A percentile compares a stretch with the other conserved stretches of the same genome.
Evolutionary conservation across 441 rosid species (phyloP).

Genomic region (Pelargonium australe): DNA sequence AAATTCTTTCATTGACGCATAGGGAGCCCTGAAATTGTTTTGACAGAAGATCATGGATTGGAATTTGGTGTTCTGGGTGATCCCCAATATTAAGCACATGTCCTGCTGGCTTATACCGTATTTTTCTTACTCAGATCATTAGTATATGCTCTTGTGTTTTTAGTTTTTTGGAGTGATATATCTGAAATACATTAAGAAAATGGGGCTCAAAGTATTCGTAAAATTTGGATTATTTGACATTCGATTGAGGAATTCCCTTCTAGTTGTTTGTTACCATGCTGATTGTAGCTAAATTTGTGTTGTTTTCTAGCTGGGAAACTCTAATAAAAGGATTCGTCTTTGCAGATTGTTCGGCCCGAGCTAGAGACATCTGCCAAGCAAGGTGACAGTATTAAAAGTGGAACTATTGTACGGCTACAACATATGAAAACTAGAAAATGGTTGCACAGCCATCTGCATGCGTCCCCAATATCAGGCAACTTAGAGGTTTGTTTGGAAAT

Average conservation of each 20-base stretch:
- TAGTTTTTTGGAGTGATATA: too few relatives aligned
- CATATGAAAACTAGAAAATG: slow-evolving; percentile 92
- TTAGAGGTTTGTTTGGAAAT: slow-evolving; percentile 53
- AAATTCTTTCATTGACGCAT: too few relatives aligned
- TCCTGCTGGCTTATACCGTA: too few relatives aligned
- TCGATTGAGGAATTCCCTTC: neutral
- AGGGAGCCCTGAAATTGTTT: too few relatives aligned
- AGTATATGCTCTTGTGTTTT: too few relatives aligned
- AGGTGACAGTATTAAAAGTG: slow-evolving; percentile 63
- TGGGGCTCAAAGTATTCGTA: neutral
- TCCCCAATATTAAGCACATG: too few relatives aligned
- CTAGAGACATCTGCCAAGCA: slow-evolving; percentile 59
- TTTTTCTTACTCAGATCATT: too few relatives aligned
- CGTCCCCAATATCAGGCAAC: slow-evolving; percentile 90
- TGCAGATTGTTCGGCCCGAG: slow-evolving; percentile 70
- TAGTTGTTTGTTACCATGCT: neutral
- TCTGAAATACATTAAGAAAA: too few relatives aligned
- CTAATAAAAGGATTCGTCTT: neutral
- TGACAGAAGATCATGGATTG: too few relatives aligned
- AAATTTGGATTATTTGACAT: neutral
- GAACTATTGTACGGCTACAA: slow-evolving; percentile 68
- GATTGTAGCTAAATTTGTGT: neutral
- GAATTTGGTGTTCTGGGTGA: too few relatives aligned
- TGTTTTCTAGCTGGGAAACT: neutral
- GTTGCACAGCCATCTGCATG: slow-evolving; percentile 92